Base-by-base conservation (phyloP, 805 yeast species). In the Yamadazyma sp. region DNA sequence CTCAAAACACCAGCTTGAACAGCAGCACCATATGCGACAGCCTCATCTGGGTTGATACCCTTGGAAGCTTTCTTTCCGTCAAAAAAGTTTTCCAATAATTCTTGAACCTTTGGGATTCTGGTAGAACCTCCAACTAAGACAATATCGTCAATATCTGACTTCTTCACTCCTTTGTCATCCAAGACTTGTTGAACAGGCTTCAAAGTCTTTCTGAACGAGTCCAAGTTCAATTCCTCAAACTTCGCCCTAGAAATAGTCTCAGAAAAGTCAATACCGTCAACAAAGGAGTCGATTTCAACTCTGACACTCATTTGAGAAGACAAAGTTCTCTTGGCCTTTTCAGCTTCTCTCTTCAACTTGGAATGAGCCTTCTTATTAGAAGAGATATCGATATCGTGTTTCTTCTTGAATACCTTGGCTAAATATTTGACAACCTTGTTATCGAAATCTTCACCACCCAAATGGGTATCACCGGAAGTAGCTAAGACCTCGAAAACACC, bases 1-100 rank as follows among this genome's bases (percentile, higher is more conserved):
- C 96, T 85, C 72, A 90, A 80, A 75, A 91, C 87, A 66, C 97
- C 97, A 77, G 96, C 98, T 78, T 90, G 97, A 60, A 90, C 97
- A 62, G 98, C 97, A 62, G 98, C 98, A 62, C 74, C 74, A 56
- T 67, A 69, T 26, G 74, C 74, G 49, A 69, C 74, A 49, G 74
- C 74, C 60, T 69, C 74, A 54, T 69, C 74, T 13, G 74, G 73
- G 60, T 69, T 69, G 47, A 69, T 68, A 55, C 73, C 71, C 59
- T 67, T 67, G 43, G 71, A 65, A 29, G 70, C 71, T 55, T 67
- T 67, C 62, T 69, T 69, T 52, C 73, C 74, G 60, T 88, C 95
- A 50, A 69, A 69, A 64, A 57, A 68, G 46, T 62, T 57, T 49
- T 68, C 71, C 39, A 69, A 66, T 52, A 69, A 63, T 59, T 68